Conservation (phyloP, 192 early-diverging fungal species). For the Backusella morwellensis region DNA sequence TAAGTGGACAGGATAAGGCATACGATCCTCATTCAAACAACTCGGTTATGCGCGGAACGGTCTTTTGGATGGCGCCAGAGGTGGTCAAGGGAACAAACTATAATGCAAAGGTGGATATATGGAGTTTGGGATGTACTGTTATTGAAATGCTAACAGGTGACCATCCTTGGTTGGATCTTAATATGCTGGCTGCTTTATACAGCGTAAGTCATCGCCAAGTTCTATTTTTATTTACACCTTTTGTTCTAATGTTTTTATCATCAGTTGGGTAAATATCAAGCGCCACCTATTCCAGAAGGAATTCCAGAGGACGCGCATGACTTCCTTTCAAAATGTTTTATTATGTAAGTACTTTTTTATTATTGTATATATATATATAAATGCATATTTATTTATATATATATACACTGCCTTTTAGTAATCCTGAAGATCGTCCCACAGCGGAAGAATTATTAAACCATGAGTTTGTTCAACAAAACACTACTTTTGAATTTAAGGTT, state of each 20-base stretch:
- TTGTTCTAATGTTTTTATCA: slow-evolving; percentile 55
- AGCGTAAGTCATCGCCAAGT: slow-evolving; percentile 35
- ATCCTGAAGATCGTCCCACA: slow-evolving; percentile 77
- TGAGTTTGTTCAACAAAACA: slow-evolving; percentile 62
- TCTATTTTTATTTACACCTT: background rate
- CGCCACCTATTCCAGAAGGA: slow-evolving; percentile 78
- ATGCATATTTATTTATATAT: background rate
- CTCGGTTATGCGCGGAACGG: slow-evolving; percentile 46
- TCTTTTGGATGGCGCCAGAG: slow-evolving; percentile 98
- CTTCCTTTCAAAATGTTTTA: slow-evolving; percentile 78
- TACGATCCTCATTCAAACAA: slow-evolving; percentile 45
- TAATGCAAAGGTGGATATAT: slow-evolving; percentile 92
- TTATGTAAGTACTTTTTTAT: slow-evolving; percentile 44
- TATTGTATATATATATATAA: background rate
- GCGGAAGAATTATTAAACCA: slow-evolving; percentile 71
- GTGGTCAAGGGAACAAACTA: slow-evolving; percentile 80
- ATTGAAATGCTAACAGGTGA: slow-evolving; percentile 95
- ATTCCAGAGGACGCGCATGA: slow-evolving; percentile 66
- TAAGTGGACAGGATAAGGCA: slow-evolving; percentile 48
- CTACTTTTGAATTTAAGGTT: slow-evolving; percentile 52
- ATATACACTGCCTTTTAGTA: slow-evolving; percentile 8
- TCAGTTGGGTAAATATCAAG: slow-evolving; percentile 75
- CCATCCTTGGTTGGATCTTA: slow-evolving; percentile 66
- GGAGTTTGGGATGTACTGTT: slow-evolving; percentile 84
- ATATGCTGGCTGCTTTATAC: slow-evolving; percentile 53